Base-by-base conservation (phyloP, 495 filamentous ascomycete species). In the Choiromyces venosus region DNA sequence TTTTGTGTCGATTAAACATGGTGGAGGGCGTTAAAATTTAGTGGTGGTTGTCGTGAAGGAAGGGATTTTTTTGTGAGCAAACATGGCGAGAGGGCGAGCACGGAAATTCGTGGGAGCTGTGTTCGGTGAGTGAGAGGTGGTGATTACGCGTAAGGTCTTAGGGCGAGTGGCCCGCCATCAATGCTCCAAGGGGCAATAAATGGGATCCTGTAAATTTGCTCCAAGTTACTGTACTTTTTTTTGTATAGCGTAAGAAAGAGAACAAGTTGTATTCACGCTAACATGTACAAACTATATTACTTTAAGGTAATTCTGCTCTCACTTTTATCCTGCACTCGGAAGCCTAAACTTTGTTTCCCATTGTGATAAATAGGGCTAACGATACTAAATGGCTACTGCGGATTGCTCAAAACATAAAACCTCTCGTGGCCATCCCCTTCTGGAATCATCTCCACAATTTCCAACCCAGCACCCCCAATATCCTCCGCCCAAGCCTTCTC, bases 341-440 rank as follows among this genome's bases (percentile, higher is more conserved):
- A n/a, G 5, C 19, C 18, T 5, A 0, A 19, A 8, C 10, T 52
- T 52, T 0, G 1, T 52, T 6, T 2, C 9, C 5, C 42, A 19
- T 21, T 19, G 18, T 21, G 5, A 44, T 6, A 4, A 44, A 44
- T 19, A 44, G 42, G 21, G 4, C 42, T 18, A 44, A 8, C 19
- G n/a, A n/a, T 19, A 7, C 44, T 52, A 25, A n/a, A 18, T n/a
- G 19, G 5, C 19, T n/a, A n/a, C n/a, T n/a, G n/a, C n/a, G 1
- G 19, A n/a, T 52, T 52, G 44, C 29, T 66, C 67, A 73, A 37
- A 0, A 73, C 37, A 70, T 73, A 73, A 65, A 73, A 42, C 42
- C 67, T 66, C 19, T 70, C 44, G 33, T 40, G 35, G 2, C 38
- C 33, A 9, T 69, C 70, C 25, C 66, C 70, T 40, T 71, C 66